Evolutionary conservation across 352 stramenopile genomes (phyloP), one percentile per base, ranked within the genome.

Genomic region (Globisporangium solare): DNA sequence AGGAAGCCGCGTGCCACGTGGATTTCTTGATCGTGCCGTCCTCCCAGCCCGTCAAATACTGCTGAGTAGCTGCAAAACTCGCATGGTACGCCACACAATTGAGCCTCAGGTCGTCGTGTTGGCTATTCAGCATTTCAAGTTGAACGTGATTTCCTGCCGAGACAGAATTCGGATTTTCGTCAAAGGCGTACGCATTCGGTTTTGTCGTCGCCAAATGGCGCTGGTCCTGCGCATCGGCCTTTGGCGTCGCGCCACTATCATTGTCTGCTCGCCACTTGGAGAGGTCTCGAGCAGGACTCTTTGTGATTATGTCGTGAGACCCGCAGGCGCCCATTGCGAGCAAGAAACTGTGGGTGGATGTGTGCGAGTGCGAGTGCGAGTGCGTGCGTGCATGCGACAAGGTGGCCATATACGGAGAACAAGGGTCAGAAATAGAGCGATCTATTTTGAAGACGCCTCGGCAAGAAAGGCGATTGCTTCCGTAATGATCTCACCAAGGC

Each of bases 1-100:
- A 15, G 6, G 31, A n/a, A 1, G 40, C 45, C 6, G 46, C 58
- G 14, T 60, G 57, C 76, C 77, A 92, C 24, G 72, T 63, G 27
- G 73, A 40, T 1, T 73, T 58, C 24, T 69, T 61, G 42, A 94
- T 74, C n/a, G 64, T 70, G 14, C 82, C 84, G 42, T 94, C 84
- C 45, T 92, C 82, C 82, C 84, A 94, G 2, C 68, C 82, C 6
- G 73, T 76, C 17, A 86, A 56, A 49, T 79, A 92, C 7, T 46
- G 14, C 27, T 51, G 45, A 3, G 70, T 54, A 0, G 45, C 65
- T 6, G 47, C 56, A 32, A 70, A 50, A 14, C 64, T 56, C 0
- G 60, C 49, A 54, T 76, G 76, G 51, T 70, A 74, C 14, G 67
- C 56, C 52, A 89, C 64, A 35, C 64, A 73, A 53, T 86, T 87